Conservation (phyloP, 176 grass and related monocot genomes). For the Phoenix roebelenii region DNA sequence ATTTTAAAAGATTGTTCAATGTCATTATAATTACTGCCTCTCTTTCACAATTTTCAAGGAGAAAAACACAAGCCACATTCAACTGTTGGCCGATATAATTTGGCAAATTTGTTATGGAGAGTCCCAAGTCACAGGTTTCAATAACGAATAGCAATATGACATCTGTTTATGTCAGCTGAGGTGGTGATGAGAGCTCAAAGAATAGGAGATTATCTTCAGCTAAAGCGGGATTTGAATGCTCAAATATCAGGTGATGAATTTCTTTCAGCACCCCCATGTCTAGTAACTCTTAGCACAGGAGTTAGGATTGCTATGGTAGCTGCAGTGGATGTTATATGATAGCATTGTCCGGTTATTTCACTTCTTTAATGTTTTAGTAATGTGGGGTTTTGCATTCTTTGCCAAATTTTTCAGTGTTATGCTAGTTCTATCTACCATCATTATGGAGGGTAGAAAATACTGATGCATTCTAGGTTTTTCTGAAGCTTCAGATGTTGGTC, state of each 20-base stretch:
- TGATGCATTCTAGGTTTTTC: constrained; percentile 18
- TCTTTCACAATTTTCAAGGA: constrained; percentile 2
- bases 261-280: constrained; percentile 75
- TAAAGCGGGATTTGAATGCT: constrained; percentile 71
- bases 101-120: constrained; percentile 58
- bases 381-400: too few species aligned
- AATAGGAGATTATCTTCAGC: constrained; percentile 64
- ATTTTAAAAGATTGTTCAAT: too few species aligned
- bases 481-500: constrained; percentile 78
- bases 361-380: constrained; percentile 2
- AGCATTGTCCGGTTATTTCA: constrained; percentile 79
- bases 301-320: constrained; percentile 65
- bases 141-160: constrained; percentile 39
- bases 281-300: constrained; percentile 74
- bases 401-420: too few species aligned
- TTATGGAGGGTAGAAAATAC: constrained; percentile 3
- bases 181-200: constrained; percentile 72
- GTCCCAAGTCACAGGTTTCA: constrained; percentile 68
- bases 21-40: constrained; percentile 6
- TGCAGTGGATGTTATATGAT: constrained; percentile 90
- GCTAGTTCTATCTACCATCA: too few species aligned
- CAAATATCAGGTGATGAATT: constrained; percentile 79
- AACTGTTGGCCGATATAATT: constrained; percentile 37
- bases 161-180: constrained; percentile 57
- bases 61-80: neutral